Evolutionary conservation across 768 basidiomycete species (phyloP), one percentile per base, ranked within the genome.

Genomic region (Lentinula aciculospora): DNA sequence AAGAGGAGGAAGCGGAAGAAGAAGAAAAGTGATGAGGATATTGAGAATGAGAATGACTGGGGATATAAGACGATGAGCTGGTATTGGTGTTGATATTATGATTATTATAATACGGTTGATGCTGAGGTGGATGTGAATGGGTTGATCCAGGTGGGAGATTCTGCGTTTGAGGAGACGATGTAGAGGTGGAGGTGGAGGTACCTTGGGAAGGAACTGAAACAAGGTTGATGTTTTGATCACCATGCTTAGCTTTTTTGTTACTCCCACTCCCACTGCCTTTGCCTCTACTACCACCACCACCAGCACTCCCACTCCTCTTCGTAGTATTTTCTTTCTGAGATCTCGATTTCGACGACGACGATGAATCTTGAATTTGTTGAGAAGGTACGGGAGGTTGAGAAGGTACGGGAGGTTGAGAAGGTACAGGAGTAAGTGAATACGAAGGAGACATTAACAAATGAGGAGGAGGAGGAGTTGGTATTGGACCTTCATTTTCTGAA

Each of bases 71-170:
- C 15, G 12, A 48, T 29, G 29, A 19, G 34, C 19, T 29, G 27
- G 49, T 39, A 27, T 23, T 39, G 12, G 10, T 36, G 10, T 25
- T 32, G 36, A 13, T n/a, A n/a, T n/a, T n/a, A n/a, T n/a, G n/a
- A n/a, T 28, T 53, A 23, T 36, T 36, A 21, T 53, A 53, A 21
- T 53, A 53, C 13, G 51, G 51, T 17, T 53, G 51, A 36, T 53
- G 51, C 25, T 53, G 51, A 5, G 51, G 51, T n/a, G 51, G 51
- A 19, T 50, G 49, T 19, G 49, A 31, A 50, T 53, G 51, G 13
- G 32, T 53, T n/a, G n/a, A n/a, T n/a, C n/a, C n/a, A n/a, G n/a
- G n/a, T n/a, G n/a, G n/a, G n/a, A n/a, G n/a, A n/a, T n/a, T n/a
- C n/a, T n/a, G n/a, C n/a, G n/a, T n/a, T n/a, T n/a, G 19, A 23